These are phyloP conservation scores for Linnemannia elongata DNA, from an alignment of 192 early-diverging fungal genomes.

Conservation along the genomic window DNA sequence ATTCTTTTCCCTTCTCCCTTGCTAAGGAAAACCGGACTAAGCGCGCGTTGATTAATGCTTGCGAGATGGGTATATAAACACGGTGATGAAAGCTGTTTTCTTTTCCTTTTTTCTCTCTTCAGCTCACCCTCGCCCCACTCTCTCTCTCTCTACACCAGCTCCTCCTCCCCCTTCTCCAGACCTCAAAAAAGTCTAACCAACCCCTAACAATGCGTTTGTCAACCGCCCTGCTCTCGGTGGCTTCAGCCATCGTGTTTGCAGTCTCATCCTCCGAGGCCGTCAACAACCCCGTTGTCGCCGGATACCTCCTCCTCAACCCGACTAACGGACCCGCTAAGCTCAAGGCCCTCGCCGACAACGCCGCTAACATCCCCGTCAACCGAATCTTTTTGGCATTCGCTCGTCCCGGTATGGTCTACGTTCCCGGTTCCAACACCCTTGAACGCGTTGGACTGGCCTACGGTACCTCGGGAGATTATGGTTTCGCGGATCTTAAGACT, in stretches of 20 bases:
- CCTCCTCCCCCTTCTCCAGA: neutral
- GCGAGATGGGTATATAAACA: neutral
- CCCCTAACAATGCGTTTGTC: slow-evolving; percentile 30
- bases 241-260: slow-evolving; percentile 25
- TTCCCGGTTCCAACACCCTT: slow-evolving; percentile 50
- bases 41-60: neutral
- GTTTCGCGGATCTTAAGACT: slow-evolving; percentile 47
- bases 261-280: slow-evolving; percentile 13
- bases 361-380: slow-evolving; percentile 46
- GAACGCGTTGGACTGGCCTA: slow-evolving; percentile 46
- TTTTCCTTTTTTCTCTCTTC: slow-evolving; percentile 6
- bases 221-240: slow-evolving; percentile 35
- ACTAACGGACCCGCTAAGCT: slow-evolving; percentile 43
- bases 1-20: too few relatives aligned
- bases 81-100: neutral
- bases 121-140: neutral
- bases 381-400: slow-evolving; percentile 40
- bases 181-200: neutral
- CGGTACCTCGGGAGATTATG: slow-evolving; percentile 34
- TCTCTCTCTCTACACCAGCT: neutral
- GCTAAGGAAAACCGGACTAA: too few relatives aligned
- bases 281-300: slow-evolving; percentile 31
- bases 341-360: slow-evolving; percentile 49
- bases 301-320: slow-evolving; percentile 50
- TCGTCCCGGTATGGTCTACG: slow-evolving; percentile 50